Conservation (phyloP, 2,329 filamentous ascomycete genomes). For the Colletotrichum sp. region DNA sequence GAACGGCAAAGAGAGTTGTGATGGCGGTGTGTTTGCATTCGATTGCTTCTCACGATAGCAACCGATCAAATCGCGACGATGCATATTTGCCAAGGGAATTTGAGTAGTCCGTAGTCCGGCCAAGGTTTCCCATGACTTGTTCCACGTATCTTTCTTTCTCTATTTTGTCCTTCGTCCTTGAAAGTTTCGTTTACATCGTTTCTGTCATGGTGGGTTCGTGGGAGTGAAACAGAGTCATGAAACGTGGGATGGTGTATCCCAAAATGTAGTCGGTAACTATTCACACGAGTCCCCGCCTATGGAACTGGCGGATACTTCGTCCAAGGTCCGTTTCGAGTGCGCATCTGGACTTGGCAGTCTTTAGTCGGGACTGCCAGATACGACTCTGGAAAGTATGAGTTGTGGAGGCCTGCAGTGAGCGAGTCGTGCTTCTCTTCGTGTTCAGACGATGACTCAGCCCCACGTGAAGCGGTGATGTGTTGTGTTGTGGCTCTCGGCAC, state of each 20-base stretch:
- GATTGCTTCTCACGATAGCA: not conserved
- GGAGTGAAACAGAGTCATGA: constrained; percentile 5
- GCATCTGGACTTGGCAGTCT: not conserved
- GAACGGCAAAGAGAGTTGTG: not conserved
- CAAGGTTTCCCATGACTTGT: not conserved
- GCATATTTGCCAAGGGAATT: not conserved
- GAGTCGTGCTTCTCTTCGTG: not conserved
- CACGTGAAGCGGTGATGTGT: not conserved
- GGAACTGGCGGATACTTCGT: not conserved
- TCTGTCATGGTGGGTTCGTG: not conserved
- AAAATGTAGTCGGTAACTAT: not conserved
- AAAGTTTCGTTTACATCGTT: not conserved
- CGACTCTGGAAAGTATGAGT: not conserved
- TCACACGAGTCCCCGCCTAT: not conserved
- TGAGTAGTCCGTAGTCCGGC: not conserved
- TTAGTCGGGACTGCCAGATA: not conserved
- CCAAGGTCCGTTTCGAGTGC: not conserved
- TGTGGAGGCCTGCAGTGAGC: not conserved
- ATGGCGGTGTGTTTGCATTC: not conserved
- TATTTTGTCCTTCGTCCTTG: not conserved
- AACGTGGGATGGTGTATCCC: not conserved
- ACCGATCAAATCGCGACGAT: not conserved
- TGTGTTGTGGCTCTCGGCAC: too few species aligned
- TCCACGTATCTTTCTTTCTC: not conserved
- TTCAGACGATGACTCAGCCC: not conserved